A percentile compares a stretch with the other conserved stretches of the same genome.
Conservation (phyloP, 2,329 filamentous ascomycete genomes). For the Penicillium expansum region DNA sequence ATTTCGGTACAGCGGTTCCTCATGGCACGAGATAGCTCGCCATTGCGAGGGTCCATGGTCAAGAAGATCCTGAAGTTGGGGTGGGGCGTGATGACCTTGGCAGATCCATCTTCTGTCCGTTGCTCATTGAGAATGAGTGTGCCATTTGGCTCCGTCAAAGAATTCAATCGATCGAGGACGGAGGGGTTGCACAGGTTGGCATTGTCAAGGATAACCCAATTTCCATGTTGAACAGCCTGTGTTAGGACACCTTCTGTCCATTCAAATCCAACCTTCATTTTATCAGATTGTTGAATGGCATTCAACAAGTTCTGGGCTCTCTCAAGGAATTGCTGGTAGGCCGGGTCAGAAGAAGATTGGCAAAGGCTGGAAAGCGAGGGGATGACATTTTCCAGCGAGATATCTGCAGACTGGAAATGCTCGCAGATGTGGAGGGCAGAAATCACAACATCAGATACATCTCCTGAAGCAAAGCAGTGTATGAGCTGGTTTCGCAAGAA, state of each 20-base stretch:
- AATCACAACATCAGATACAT: constrained; percentile 20
- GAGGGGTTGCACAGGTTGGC: constrained; percentile 95
- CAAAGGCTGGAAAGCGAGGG: constrained; percentile 35
- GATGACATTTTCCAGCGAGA: constrained; percentile 32
- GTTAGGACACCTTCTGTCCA: constrained; percentile 95
- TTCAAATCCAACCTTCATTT: constrained; percentile 72
- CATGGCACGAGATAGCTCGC: constrained; percentile 94
- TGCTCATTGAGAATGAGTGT: constrained; percentile 91
- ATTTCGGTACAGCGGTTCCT: constrained; percentile 91
- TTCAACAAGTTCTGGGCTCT: constrained; percentile 53
- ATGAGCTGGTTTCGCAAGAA: constrained; percentile 50
- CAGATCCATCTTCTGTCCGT: constrained; percentile 74
- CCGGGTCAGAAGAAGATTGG: constrained; percentile 45
- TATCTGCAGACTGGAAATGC: constrained; percentile 28
- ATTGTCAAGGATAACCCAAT: constrained; percentile 95
- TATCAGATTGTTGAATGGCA: constrained; percentile 58
- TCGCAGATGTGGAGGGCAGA: constrained; percentile 35
- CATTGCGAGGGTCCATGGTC: constrained; percentile 87
- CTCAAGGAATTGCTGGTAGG: constrained; percentile 49
- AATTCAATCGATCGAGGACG: constrained; percentile 91
- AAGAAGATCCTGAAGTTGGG: constrained; percentile 87
- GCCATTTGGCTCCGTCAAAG: constrained; percentile 85
- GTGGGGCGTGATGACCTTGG: constrained; percentile 77
- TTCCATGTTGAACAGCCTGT: constrained; percentile 76
- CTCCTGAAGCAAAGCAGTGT: constrained; percentile 26